Percentiles rank a stretch among this genome's conserved stretches.
These are phyloP conservation scores for Gentiana straminea DNA, from an alignment of 257 asterid species.

Conservation along the genomic window DNA sequence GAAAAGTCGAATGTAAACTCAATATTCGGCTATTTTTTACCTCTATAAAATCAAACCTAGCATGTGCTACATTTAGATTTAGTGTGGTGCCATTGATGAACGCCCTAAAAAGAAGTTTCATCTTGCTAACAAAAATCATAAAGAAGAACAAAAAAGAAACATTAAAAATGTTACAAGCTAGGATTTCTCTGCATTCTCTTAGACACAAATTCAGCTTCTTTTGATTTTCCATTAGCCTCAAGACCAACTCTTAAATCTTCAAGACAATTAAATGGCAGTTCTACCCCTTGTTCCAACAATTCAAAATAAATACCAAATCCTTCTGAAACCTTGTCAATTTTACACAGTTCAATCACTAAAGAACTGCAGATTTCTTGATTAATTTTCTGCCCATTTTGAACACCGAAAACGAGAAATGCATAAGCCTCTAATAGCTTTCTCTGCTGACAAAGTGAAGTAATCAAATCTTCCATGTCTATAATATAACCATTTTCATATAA, in stretches of 20 bases:
- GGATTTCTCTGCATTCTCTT: slow-evolving; percentile 36
- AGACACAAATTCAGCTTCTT: slow-evolving; percentile 69
- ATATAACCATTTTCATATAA: slow-evolving; percentile 45
- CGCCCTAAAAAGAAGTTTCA: no score
- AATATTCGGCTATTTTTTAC: no score
- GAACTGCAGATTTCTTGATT: slow-evolving; percentile 20
- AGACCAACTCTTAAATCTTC: slow-evolving; percentile 41
- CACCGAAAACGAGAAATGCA: slow-evolving; percentile 34
- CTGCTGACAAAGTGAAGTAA: slow-evolving; percentile 41
- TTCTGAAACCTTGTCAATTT: slow-evolving; percentile 25
- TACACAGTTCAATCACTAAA: slow-evolving; percentile 43
- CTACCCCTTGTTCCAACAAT: slow-evolving; percentile 44
- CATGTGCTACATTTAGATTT: no score
- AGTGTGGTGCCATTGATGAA: no score
- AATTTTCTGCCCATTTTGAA: slow-evolving; percentile 37
- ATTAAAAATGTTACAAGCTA: background rate
- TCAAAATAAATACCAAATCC: slow-evolving; percentile 64
- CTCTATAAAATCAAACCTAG: no score
- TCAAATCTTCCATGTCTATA: slow-evolving; percentile 38
- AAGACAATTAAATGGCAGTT: slow-evolving; percentile 44
- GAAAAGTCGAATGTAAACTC: no score
- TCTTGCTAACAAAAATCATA: no score
- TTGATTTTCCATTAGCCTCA: slow-evolving; percentile 44
- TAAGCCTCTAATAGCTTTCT: slow-evolving; percentile 39
- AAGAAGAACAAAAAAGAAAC: no score